Evolutionary conservation across 2,329 filamentous ascomycete species (phyloP).

Genomic region (Calonectria pseudoturangicola): DNA sequence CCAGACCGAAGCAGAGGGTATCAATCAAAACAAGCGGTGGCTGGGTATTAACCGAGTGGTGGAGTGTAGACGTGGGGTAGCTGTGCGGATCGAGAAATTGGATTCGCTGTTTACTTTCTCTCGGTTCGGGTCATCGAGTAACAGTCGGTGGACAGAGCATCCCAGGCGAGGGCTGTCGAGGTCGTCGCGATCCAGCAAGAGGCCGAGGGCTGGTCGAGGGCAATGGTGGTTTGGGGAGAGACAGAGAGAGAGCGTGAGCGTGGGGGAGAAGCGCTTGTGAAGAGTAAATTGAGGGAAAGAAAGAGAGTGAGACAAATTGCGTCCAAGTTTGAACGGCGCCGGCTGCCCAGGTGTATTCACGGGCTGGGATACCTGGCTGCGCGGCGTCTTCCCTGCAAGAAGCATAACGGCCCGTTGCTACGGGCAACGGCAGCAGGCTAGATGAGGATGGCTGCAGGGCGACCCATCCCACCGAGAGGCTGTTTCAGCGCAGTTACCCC

Average conservation of each 20-base stretch:
- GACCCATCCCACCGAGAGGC: slow-evolving; percentile 46
- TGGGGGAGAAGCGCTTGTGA: slow-evolving; percentile 10
- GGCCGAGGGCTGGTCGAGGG: slow-evolving; percentile 38
- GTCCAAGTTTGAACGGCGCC: slow-evolving; percentile 34
- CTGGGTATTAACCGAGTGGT: slow-evolving; percentile 26
- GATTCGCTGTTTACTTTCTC: slow-evolving; percentile 55
- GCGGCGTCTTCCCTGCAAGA: slow-evolving; percentile 32
- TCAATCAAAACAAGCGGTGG: slow-evolving; percentile 38
- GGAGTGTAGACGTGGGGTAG: slow-evolving; percentile 33
- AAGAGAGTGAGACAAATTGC: slow-evolving; percentile 49
- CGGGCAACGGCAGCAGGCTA: slow-evolving; percentile 45
- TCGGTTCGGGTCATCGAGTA: slow-evolving; percentile 54
- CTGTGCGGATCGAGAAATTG: slow-evolving; percentile 48
- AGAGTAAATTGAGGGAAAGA: slow-evolving; percentile 38
- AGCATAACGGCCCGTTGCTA: slow-evolving; percentile 46
- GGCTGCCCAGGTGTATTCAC: slow-evolving; percentile 50
- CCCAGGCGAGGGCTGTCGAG: slow-evolving; percentile 45
- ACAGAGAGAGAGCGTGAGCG: slow-evolving; percentile 43
- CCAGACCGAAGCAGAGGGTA: slow-evolving; percentile 33
- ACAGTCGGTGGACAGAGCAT: slow-evolving; percentile 51
- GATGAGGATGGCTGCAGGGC: slow-evolving; percentile 44
- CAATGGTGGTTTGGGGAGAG: slow-evolving; percentile 2
- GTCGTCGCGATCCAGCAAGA: slow-evolving; percentile 44
- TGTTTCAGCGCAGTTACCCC: slow-evolving; percentile 54
- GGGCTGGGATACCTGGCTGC: slow-evolving; percentile 37